These are phyloP conservation scores for Phytophthora capsici DNA, from an alignment of 352 stramenopile genomes.

Conservation along the genomic window DNA sequence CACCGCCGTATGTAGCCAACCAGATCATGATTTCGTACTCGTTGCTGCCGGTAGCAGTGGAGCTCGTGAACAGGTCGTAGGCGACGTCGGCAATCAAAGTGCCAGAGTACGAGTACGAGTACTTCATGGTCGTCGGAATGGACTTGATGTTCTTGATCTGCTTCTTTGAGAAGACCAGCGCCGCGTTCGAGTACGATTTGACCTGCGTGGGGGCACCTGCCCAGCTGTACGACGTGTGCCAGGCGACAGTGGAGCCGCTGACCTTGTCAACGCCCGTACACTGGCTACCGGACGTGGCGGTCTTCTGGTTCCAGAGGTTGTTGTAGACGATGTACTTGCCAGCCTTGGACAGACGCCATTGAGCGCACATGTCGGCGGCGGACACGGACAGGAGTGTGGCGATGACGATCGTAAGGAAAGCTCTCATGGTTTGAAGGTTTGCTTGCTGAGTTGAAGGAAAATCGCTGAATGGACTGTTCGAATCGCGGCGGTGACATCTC, in stretches of 20 bases:
- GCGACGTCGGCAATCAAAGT: slow-evolving; percentile 38
- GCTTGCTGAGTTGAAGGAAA: slow-evolving; percentile 18
- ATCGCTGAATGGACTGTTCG: slow-evolving; percentile 17
- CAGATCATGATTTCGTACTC: slow-evolving; percentile 52
- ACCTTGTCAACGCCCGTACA: slow-evolving; percentile 42
- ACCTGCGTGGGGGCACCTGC: slow-evolving; percentile 32
- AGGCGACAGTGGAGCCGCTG: slow-evolving; percentile 35
- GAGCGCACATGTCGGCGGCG: slow-evolving; percentile 16
- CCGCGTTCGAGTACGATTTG: slow-evolving; percentile 49
- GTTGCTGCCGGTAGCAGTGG: slow-evolving; percentile 28
- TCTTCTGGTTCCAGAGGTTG: slow-evolving; percentile 38
- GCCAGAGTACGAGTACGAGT: slow-evolving; percentile 36
- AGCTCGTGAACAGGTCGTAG: slow-evolving; percentile 45
- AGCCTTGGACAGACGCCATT: slow-evolving; percentile 31
- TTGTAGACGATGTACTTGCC: slow-evolving; percentile 52
- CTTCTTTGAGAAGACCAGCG: slow-evolving; percentile 33
- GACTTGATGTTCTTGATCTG: slow-evolving; percentile 39
- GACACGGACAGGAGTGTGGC: slow-evolving; percentile 23
- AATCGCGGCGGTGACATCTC: neutral
- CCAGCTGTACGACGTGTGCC: slow-evolving; percentile 48
- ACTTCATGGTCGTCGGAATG: slow-evolving; percentile 40
- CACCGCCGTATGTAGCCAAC: slow-evolving; percentile 35
- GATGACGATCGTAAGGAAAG: slow-evolving; percentile 11
- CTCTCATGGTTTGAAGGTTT: slow-evolving; percentile 15
- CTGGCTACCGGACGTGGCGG: slow-evolving; percentile 40